A percentile compares a stretch with the other conserved stretches of the same genome.
Conservation (phyloP, 257 asterid species). For the Rubia yunnanensis region DNA sequence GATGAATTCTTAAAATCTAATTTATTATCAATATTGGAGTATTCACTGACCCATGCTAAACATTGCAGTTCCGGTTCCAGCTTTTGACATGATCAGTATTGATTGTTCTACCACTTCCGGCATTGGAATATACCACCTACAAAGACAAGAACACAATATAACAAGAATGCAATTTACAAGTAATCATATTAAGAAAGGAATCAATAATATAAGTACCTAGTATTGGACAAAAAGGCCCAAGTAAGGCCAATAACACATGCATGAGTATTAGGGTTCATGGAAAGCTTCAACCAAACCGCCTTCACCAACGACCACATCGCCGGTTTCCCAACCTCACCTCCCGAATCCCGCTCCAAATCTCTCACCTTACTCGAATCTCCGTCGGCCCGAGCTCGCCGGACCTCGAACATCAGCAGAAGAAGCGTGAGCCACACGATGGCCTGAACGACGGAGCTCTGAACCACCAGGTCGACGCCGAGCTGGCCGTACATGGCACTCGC, state of each 20-base stretch:
- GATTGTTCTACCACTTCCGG: constrained; percentile 29
- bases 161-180: too few relatives aligned
- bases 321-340: neutral
- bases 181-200: too few relatives aligned
- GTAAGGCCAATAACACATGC: constrained; percentile 25
- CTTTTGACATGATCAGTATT: constrained; percentile 23
- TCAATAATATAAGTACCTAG: constrained; percentile 11
- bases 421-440: constrained; percentile 43
- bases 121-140: constrained; percentile 31
- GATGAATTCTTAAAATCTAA: too few relatives aligned
- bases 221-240: constrained; percentile 29
- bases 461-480: constrained; percentile 39
- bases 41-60: constrained; percentile 30
- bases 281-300: constrained; percentile 21
- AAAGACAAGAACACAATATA: too few relatives aligned
- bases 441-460: constrained; percentile 43
- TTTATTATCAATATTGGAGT: too few relatives aligned
- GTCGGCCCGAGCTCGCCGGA: constrained; percentile 21
- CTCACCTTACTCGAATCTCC: too few relatives aligned
- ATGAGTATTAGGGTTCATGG: constrained; percentile 29
- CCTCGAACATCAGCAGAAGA: constrained; percentile 39
- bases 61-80: constrained; percentile 36
- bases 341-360: constrained; percentile 18
- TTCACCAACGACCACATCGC: constrained; percentile 21
- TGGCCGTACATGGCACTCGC: constrained; percentile 52